Base-by-base conservation (phyloP, 2,329 filamentous ascomycete genomes). In the Stemphylium lycopersici region DNA sequence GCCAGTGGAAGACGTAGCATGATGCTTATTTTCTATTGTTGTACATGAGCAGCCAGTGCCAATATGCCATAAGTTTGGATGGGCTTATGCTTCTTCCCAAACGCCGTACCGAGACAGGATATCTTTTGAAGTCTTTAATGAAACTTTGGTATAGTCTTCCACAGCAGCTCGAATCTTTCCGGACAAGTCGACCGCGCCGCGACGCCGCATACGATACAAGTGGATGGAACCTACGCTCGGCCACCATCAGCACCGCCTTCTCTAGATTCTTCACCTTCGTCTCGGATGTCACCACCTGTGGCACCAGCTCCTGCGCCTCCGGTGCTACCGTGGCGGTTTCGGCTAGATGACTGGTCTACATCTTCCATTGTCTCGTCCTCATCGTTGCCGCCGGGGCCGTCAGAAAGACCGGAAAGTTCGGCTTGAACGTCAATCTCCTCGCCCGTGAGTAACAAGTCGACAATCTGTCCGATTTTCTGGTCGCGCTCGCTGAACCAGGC, bases 191-290 rank as follows among this genome's bases (percentile, higher is more conserved):
- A 71, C 65, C 62, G 67, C 65, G 70, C 71, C 71, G 69, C 69
- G 71, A 72, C 71, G 69, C 61, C 61, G 58, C 58, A 65, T 65
- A 59, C 58, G 48, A 60, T 63, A 65, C 56, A 66, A 67, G 65
- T 55, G 56, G 53, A 69, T 55, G 54, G 78, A 78, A 99, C 96
- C 93, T 98, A 99, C 95, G 93, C 95, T 97, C 95, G 87, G 80
- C 91, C 96, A 72, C 96, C 95, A 79, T 98, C 95, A 67, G 91
- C 91, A 74, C 96, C 95, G 56, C 93, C 95, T 78, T 96, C 92
- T 79, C 96, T 85, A 62, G 93, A 87, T 65, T 86, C 87, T 76
- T 91, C 87, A 54, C 95, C 95, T 77, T 98, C 95, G 76, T 96
- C 88, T 77, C 93, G 86, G 66, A 96, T 80, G 74, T 99, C 93